Conservation (phyloP, 805 yeast genomes). For the Candida xiaguanensis region DNA sequence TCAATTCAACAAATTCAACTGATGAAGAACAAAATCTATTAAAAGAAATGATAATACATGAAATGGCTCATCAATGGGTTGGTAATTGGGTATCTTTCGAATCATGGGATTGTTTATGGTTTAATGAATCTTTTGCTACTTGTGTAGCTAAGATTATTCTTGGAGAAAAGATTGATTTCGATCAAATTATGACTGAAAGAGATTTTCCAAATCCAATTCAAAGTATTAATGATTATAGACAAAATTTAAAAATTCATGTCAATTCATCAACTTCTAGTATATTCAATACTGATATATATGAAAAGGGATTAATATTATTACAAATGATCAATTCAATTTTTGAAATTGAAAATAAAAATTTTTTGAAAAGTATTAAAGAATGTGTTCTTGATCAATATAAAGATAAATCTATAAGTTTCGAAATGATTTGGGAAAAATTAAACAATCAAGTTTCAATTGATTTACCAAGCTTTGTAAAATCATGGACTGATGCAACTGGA, state of each 20-base stretch:
- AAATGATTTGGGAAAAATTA: constrained; percentile 50
- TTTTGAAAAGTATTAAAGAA: constrained; percentile 22
- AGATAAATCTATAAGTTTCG: constrained; percentile 41
- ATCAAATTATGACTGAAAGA: constrained; percentile 14
- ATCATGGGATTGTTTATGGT: constrained; percentile 67
- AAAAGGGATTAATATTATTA: constrained; percentile 55
- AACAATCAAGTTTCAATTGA: constrained; percentile 36
- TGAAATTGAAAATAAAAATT: constrained; percentile 9
- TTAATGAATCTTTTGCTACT: constrained; percentile 79
- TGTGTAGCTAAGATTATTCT: constrained; percentile 45
- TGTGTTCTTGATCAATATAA: constrained; percentile 30
- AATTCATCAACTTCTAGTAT: constrained; percentile 35
- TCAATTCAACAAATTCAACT: constrained; percentile 20
- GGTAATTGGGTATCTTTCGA: constrained; percentile 68
- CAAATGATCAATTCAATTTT: constrained; percentile 39
- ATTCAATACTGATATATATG: constrained; percentile 50
- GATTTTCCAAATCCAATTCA: constrained; percentile 21
- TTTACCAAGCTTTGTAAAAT: constrained; percentile 47
- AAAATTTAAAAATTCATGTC: constrained; percentile 21
- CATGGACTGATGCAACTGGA: constrained; percentile 63
- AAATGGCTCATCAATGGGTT: constrained; percentile 76
- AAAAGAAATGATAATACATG: constrained; percentile 64
- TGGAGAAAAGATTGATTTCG: constrained; percentile 18
- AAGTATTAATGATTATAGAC: constrained; percentile 30
- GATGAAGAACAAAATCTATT: constrained; percentile 27